phyloP scores from a whole-genome alignment of 148 eudicot species.

The Talinum fruticosum region DNA sequence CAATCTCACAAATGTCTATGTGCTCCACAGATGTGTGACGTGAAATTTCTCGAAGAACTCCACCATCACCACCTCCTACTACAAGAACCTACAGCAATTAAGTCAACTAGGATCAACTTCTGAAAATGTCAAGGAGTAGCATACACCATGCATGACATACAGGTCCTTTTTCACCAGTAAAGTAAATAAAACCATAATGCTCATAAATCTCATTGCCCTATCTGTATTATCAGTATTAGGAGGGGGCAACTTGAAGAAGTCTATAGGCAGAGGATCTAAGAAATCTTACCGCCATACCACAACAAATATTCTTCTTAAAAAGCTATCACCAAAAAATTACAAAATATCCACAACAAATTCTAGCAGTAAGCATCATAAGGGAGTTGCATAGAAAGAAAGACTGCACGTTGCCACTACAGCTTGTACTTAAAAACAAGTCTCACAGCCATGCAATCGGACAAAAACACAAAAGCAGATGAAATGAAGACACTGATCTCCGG shows the following conservation, averaged over 20 bases:
- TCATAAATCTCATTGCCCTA: neutral
- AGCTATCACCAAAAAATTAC: neutral
- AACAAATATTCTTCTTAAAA: too few relatives aligned
- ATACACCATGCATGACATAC: neutral
- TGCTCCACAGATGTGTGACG: constrained; percentile 89
- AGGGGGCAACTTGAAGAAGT: neutral
- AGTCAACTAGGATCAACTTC: neutral
- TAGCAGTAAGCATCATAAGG: neutral
- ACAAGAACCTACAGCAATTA: constrained; percentile 70
- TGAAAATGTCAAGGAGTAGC: neutral
- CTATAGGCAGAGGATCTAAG: neutral
- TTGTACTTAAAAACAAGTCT: neutral
- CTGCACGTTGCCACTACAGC: too few relatives aligned
- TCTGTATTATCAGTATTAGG: neutral
- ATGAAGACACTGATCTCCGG: neutral
- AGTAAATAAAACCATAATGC: neutral
- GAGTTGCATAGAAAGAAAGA: neutral
- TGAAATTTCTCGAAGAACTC: constrained; percentile 89
- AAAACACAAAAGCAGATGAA: neutral
- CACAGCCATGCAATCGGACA: neutral
- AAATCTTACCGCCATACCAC: neutral
- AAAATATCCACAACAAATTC: neutral
- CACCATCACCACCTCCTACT: constrained; percentile 99
- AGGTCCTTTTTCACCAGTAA: neutral
- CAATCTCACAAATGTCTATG: constrained; percentile 95